These are phyloP conservation scores for Singerocomus inundabilis DNA, from an alignment of 1,284 basidiomycete genomes.

Conservation along the genomic window DNA sequence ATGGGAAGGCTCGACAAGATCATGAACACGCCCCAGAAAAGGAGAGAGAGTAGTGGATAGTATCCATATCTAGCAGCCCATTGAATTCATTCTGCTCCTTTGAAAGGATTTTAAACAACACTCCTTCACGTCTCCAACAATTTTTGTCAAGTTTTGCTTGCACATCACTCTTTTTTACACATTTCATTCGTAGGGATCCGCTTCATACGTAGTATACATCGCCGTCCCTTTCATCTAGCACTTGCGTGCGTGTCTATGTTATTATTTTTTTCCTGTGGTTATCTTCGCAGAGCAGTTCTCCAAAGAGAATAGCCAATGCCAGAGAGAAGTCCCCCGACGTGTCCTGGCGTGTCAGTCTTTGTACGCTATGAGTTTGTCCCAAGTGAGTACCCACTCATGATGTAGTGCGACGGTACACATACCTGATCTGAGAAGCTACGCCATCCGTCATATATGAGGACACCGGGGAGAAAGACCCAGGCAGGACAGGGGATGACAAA, in stretches of 20 bases:
- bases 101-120: background rate
- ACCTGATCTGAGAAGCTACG: conserved; percentile 51
- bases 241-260: conserved; percentile 9
- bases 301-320: conserved; percentile 63
- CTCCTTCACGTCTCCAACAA: background rate
- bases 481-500: conserved; percentile 83
- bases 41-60: conserved; percentile 14
- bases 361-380: conserved; percentile 36
- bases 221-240: conserved; percentile 5
- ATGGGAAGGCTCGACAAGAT: conserved; percentile 73
- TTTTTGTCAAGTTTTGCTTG: conserved; percentile 1
- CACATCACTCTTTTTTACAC: conserved; percentile 14
- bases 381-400: conserved; percentile 5
- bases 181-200: conserved; percentile 9
- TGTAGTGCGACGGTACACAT: conserved; percentile 21
- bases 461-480: conserved; percentile 72
- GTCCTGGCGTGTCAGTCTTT: conserved; percentile 69
- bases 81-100: background rate
- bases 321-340: conserved; percentile 74
- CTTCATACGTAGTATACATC: conserved; percentile 12
- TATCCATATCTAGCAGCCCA: background rate
- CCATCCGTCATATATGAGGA: conserved; percentile 68
- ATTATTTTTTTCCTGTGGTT: conserved; percentile 6
- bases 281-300: conserved; percentile 33
- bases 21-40: conserved; percentile 59